Conservation (phyloP, 257 asterid genomes). For the Penstemon eatonii region DNA sequence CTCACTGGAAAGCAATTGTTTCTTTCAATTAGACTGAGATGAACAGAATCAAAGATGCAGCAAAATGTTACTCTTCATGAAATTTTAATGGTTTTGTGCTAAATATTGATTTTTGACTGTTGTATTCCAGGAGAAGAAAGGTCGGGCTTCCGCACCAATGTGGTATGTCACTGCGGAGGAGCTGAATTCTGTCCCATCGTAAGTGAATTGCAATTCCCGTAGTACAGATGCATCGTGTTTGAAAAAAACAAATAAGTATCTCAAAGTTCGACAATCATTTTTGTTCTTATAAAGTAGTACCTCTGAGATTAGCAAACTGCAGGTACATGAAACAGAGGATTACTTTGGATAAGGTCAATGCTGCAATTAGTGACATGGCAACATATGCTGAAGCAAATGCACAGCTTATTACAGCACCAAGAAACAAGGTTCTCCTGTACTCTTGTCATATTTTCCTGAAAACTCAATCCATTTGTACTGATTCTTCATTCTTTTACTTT, state of each 20-base stretch:
- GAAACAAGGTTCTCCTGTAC: constrained; percentile 60
- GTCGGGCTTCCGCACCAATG: constrained; percentile 70
- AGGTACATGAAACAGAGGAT: constrained; percentile 98
- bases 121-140: constrained; percentile 68
- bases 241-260: too few species aligned
- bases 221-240: not conserved
- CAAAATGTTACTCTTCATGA: not conserved
- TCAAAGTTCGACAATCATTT: constrained; percentile 16
- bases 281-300: constrained; percentile 20
- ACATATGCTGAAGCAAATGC: constrained; percentile 82
- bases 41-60: constrained; percentile 14
- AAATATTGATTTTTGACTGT: constrained; percentile 5
- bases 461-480: constrained; percentile 26
- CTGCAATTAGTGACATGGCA: constrained; percentile 86
- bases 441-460: constrained; percentile 2
- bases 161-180: constrained; percentile 82
- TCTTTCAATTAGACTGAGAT: constrained; percentile 7
- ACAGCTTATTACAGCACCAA: constrained; percentile 83
- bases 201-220: constrained; percentile 39
- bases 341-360: constrained; percentile 86
- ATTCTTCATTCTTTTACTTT: constrained; percentile 28
- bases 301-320: constrained; percentile 34
- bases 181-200: constrained; percentile 80
- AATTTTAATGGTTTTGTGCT: not conserved
- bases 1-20: constrained; percentile 6